Evolutionary conservation across 345 rosid species (phyloP).

Genomic region (Fremontodendron californicum): DNA sequence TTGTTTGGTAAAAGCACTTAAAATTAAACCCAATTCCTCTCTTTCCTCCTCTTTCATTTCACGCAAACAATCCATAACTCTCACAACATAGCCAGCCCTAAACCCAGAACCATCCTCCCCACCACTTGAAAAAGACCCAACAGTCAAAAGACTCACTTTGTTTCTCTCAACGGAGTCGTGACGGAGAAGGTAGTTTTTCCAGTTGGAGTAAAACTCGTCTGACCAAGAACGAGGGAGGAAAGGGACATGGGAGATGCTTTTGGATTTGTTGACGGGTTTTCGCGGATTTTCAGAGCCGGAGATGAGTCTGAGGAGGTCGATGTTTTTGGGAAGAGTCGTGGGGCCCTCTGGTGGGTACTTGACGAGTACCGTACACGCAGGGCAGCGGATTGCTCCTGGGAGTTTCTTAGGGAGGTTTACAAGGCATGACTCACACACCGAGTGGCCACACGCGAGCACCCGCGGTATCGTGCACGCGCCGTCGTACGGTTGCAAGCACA

Average conservation of each 20-base stretch:
- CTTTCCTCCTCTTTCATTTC: conserved; percentile 43
- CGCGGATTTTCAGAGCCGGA: conserved; percentile 16
- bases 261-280: conserved; percentile 13
- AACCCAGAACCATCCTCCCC: conserved; percentile 34
- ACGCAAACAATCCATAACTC: conserved; percentile 52
- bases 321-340: conserved; percentile 71
- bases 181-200: conserved; percentile 59
- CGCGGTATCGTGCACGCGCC: conserved; percentile 60
- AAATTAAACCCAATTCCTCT: conserved; percentile 44
- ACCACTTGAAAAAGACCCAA: conserved; percentile 31
- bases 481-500: conserved; percentile 70
- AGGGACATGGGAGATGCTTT: conserved; percentile 14
- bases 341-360: conserved; percentile 74
- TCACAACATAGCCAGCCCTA: conserved; percentile 43
- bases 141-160: conserved; percentile 48
- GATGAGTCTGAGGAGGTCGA: conserved; percentile 66
- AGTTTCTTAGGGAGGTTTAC: conserved; percentile 52
- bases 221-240: conserved; percentile 61
- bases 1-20: conserved; percentile 23
- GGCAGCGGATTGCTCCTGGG: conserved; percentile 72
- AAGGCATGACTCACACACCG: conserved; percentile 76
- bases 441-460: conserved; percentile 80
- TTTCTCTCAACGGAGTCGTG: conserved; percentile 37
- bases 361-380: conserved; percentile 82
- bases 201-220: conserved; percentile 50